Percentiles rank a stretch among this genome's conserved stretches.
phyloP scores from a whole-genome alignment of 2,329 filamentous ascomycete species.

The Sclerotinia minor region DNA sequence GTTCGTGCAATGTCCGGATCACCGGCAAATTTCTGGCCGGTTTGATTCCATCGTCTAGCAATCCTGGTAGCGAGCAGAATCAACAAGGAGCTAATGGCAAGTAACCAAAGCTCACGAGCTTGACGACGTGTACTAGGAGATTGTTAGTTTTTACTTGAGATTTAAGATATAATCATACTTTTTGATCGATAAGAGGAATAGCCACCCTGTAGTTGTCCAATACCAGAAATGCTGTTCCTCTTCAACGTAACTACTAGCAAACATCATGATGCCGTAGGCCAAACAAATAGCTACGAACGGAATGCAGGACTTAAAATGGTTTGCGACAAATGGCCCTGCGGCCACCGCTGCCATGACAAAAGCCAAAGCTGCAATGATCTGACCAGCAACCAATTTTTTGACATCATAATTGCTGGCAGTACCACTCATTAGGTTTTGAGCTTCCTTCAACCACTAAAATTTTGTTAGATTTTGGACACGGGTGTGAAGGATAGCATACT shows the following conservation, averaged over 20 bases:
- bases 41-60: slow-evolving; percentile 87
- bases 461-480: slow-evolving; percentile 29
- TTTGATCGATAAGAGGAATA: slow-evolving; percentile 54
- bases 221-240: slow-evolving; percentile 99
- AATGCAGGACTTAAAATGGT: slow-evolving; percentile 40
- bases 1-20: slow-evolving; percentile 79
- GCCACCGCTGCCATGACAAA: slow-evolving; percentile 43
- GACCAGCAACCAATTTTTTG: slow-evolving; percentile 54
- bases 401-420: slow-evolving; percentile 93
- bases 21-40: slow-evolving; percentile 93
- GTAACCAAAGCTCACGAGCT: slow-evolving; percentile 23
- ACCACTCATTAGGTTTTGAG: slow-evolving; percentile 76
- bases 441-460: slow-evolving; percentile 45
- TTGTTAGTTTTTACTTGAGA: slow-evolving; percentile 20
- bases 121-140: slow-evolving; percentile 33
- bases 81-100: slow-evolving; percentile 42
- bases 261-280: slow-evolving; percentile 86
- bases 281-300: slow-evolving; percentile 55
- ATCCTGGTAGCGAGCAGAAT: slow-evolving; percentile 66
- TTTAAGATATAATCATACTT: slow-evolving; percentile 35
- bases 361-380: slow-evolving; percentile 44
- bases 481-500: slow-evolving; percentile 38
- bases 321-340: slow-evolving; percentile 46
- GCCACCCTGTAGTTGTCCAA: slow-evolving; percentile 76
- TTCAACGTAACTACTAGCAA: slow-evolving; percentile 95